Base-by-base conservation (phyloP, 2,329 filamentous ascomycete species). In the Xylaria sp. region DNA sequence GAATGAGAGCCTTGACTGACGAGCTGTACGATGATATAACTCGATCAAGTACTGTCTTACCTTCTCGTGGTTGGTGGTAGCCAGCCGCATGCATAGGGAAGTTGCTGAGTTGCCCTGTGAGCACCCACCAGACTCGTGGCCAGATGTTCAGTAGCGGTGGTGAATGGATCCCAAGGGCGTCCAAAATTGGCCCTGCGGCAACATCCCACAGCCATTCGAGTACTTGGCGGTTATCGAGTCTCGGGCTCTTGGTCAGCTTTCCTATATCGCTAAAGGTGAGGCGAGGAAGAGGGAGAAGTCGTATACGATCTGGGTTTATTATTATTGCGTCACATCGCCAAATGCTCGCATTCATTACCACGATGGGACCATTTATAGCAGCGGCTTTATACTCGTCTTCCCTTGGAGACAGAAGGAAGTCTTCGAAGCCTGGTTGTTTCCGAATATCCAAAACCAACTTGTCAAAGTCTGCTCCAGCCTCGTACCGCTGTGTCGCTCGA, bases 161-260 rank as follows among this genome's bases (percentile, higher is more conserved):
- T 9, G 25, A 21, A 4, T 2, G 2, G 12, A 43, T 33, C 15
- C 37, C 45, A 7, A 57, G 37, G 17, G n/a, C 35, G 1, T 43
- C 15, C 1, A 57, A 5, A 17, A 57, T 15, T 1, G 37, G 33
- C 9, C 14, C 11, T 4, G n/a, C 12, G 15, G 35, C 9, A 1
- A 25, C 8, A 25, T 42, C 46, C 55, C 55, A 57, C 1, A 57
- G 55, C 55, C 55, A 57, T 19, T 9, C 35, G 5, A 57, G 45
- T 7, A 23, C n/a, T n/a, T n/a, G n/a, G n/a, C n/a, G n/a, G n/a
- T n/a, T n/a, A n/a, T n/a, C n/a, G n/a, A n/a, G n/a, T n/a, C n/a
- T n/a, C n/a, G n/a, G n/a, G n/a, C n/a, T n/a, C n/a, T 9, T 14
- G 11, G 33, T 17, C 17, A 9, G 17, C 23, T 17, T 14, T 8